Evolutionary conservation across 345 rosid genomes (phyloP).

Genomic region (Nephelium lappaceum): DNA sequence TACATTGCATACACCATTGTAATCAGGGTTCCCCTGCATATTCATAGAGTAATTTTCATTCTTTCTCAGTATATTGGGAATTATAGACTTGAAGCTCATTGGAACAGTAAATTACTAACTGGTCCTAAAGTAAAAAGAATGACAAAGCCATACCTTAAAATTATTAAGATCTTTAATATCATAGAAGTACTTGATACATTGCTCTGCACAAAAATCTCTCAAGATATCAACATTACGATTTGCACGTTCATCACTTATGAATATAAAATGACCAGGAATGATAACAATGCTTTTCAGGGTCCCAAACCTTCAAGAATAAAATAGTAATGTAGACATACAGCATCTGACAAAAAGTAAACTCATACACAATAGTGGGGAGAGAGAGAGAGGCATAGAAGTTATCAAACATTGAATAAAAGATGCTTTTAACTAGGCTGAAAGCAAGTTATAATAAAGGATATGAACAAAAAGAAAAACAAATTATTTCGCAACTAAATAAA

Average conservation of each 20-base stretch:
- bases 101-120: background rate
- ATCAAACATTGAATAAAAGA: background rate
- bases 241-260: conserved; percentile 89
- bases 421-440: background rate
- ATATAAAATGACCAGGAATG: conserved; percentile 95
- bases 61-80: too few species aligned
- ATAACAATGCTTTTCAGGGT: conserved; percentile 88
- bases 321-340: conserved; percentile 11
- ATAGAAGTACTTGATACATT: conserved; percentile 89
- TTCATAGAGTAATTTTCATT: too few species aligned
- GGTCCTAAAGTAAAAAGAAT: conserved; percentile 2
- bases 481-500: too few species aligned
- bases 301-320: conserved; percentile 77
- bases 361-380: background rate
- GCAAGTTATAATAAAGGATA: background rate
- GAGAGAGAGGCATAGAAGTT: background rate
- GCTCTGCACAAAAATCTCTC: conserved; percentile 86
- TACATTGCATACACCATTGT: conserved; percentile 82
- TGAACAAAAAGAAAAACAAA: too few species aligned
- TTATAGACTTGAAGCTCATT: background rate
- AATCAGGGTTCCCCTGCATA: conserved; percentile 87
- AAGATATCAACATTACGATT: conserved; percentile 94
- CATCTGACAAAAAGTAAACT: background rate
- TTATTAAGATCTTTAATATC: conserved; percentile 87
- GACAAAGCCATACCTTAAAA: conserved; percentile 59